Percentiles rank a stretch among this genome's conserved stretches.
These are phyloP conservation scores for Clarkia xantiana DNA, from an alignment of 345 rosid species.

Conservation along the genomic window DNA sequence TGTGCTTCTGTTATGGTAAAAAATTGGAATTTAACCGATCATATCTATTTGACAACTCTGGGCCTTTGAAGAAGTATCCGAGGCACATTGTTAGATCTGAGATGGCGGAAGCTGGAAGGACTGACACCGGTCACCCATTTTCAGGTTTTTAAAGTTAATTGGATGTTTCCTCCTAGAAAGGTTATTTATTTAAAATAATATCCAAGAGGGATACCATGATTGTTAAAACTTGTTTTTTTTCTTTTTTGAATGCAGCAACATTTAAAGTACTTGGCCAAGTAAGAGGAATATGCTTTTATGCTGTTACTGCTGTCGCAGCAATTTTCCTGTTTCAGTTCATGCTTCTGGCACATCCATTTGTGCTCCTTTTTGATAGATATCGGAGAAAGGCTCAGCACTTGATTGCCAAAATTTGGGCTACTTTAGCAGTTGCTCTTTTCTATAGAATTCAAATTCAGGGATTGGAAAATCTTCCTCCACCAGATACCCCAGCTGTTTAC, in stretches of 20 bases:
- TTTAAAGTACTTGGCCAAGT: slow-evolving; percentile 38
- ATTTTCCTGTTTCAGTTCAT: slow-evolving; percentile 44
- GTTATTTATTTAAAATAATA: not conserved
- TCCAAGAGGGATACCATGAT: slow-evolving; percentile 3
- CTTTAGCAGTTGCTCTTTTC: slow-evolving; percentile 36
- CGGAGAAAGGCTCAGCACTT: slow-evolving; percentile 59
- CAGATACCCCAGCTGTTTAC: slow-evolving; percentile 68
- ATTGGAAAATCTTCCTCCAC: slow-evolving; percentile 64
- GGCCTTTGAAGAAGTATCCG: slow-evolving; percentile 12
- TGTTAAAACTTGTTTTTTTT: slow-evolving; percentile 7
- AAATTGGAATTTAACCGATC: slow-evolving; percentile 16
- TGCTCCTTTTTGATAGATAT: slow-evolving; percentile 57
- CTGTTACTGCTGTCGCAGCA: slow-evolving; percentile 46
- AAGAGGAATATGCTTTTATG: slow-evolving; percentile 71
- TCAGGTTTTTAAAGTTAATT: slow-evolving; percentile 35
- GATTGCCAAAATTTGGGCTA: slow-evolving; percentile 71
- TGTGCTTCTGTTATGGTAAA: slow-evolving; percentile 11
- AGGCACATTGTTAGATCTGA: slow-evolving; percentile 38
- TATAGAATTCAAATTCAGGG: slow-evolving; percentile 48
- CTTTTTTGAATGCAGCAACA: slow-evolving; percentile 36
- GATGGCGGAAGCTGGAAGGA: slow-evolving; percentile 41
- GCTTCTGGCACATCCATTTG: slow-evolving; percentile 63
- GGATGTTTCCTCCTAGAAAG: slow-evolving; percentile 1
- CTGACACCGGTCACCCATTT: slow-evolving; percentile 28
- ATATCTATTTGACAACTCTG: slow-evolving; percentile 16